phyloP scores from a whole-genome alignment of 164 flowering plant genomes.

The Umbellularia californica region DNA sequence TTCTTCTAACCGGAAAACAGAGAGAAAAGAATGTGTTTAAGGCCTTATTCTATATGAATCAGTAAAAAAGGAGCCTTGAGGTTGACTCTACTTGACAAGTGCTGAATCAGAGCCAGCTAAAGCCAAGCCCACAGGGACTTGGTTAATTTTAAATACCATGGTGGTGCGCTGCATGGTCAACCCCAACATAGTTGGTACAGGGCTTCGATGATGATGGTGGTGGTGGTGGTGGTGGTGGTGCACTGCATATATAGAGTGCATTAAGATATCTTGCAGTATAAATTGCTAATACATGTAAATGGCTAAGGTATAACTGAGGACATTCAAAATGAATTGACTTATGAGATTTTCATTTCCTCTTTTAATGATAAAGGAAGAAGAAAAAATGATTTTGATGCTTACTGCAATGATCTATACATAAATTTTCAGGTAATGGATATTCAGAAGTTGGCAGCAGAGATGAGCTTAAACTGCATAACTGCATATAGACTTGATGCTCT shows the following conservation, averaged over 20 bases:
- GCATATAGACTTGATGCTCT: constrained; percentile 88
- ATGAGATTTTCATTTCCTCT: background rate
- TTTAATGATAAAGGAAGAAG: background rate
- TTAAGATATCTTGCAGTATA: background rate
- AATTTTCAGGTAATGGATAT: constrained; percentile 64
- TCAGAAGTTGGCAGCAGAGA: constrained; percentile 78
- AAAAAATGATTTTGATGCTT: background rate
- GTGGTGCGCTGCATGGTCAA: too few species aligned
- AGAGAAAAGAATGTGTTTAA: too few species aligned
- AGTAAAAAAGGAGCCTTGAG: too few species aligned
- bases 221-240: too few species aligned
- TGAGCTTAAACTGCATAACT: constrained; percentile 76
- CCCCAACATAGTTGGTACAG: too few species aligned
- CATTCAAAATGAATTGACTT: background rate
- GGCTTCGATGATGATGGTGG: too few species aligned
- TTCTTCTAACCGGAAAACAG: too few species aligned
- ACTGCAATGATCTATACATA: background rate
- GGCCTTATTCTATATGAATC: too few species aligned
- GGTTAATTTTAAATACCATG: too few species aligned
- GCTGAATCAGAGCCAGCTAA: too few species aligned
- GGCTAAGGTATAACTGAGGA: background rate
- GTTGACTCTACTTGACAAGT: too few species aligned
- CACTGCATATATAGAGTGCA: background rate
- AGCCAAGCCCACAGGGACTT: too few species aligned
- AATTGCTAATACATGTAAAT: background rate